These are phyloP conservation scores for Pichia sp. DNA, from an alignment of 1,139 yeast species.

Conservation along the genomic window DNA sequence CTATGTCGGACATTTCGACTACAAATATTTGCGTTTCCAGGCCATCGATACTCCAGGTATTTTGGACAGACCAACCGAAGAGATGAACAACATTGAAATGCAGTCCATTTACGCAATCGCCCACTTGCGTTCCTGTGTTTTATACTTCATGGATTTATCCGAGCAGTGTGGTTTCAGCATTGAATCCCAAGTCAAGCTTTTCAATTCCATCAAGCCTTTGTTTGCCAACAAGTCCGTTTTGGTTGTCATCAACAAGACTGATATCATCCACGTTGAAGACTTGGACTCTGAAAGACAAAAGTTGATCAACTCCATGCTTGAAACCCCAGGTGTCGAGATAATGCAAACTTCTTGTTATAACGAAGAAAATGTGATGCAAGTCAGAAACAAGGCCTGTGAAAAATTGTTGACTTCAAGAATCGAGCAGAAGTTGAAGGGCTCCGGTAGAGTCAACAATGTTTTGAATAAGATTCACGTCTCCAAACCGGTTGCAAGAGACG, in stretches of 20 bases:
- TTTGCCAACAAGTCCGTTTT: conserved; percentile 95
- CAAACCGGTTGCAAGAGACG: conserved; percentile 84
- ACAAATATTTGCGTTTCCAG: conserved; percentile 94
- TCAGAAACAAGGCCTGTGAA: conserved; percentile 96
- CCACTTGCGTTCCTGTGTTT: conserved; percentile 90
- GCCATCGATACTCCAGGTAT: conserved; percentile 99
- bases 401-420: conserved; percentile 91
- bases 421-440: conserved; percentile 93
- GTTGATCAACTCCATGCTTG: conserved; percentile 57
- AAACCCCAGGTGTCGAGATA: conserved; percentile 79
- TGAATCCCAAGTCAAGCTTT: conserved; percentile 94
- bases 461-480: conserved; percentile 96
- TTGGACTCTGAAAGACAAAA: conserved; percentile 72
- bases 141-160: conserved; percentile 96
- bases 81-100: conserved; percentile 99
- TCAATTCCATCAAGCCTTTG: conserved; percentile 94
- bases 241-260: conserved; percentile 93
- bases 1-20: conserved; percentile 96
- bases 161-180: conserved; percentile 98
- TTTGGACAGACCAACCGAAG: conserved; percentile 97
- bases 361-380: conserved; percentile 93
- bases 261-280: conserved; percentile 81
- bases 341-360: conserved; percentile 91
- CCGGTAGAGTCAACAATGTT: conserved; percentile 83
- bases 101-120: conserved; percentile 98